Percentiles rank a stretch among this genome's conserved stretches.
phyloP scores from a whole-genome alignment of 1,284 basidiomycete species.

The Agaricales sp. region DNA sequence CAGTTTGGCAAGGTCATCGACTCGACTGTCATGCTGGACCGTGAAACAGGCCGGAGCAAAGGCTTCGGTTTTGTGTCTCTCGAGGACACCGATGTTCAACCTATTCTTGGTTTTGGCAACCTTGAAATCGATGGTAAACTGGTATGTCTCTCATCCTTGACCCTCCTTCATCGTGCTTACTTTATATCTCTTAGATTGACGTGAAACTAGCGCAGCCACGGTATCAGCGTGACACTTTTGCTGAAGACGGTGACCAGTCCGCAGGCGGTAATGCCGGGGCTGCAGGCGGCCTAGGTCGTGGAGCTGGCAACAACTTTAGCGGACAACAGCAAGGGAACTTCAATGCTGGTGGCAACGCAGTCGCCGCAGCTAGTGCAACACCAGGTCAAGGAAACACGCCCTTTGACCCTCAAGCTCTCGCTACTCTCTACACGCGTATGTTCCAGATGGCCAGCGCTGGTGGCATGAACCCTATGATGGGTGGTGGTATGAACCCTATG shows the following conservation, averaged over 20 bases:
- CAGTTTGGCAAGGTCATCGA: constrained; percentile 92
- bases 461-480: constrained; percentile 33
- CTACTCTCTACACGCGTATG: constrained; percentile 75
- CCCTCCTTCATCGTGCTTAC: constrained; percentile 8
- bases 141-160: constrained; percentile 32
- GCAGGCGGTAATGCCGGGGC: constrained; percentile 11
- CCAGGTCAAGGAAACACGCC: constrained; percentile 34
- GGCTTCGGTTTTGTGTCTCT: constrained; percentile 98
- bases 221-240: constrained; percentile 57
- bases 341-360: constrained; percentile 16
- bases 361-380: constrained; percentile 15
- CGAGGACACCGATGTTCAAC: constrained; percentile 80
- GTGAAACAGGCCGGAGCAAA: constrained; percentile 91
- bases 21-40: constrained; percentile 97
- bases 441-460: constrained; percentile 58
- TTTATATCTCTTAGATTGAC: constrained; percentile 58
- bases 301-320: constrained; percentile 18
- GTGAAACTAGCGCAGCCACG: constrained; percentile 90
- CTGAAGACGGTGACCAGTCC: constrained; percentile 17
- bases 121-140: constrained; percentile 89
- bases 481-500: constrained; percentile 36
- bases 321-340: constrained; percentile 27
- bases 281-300: constrained; percentile 10
- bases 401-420: constrained; percentile 75
- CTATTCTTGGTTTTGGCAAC: constrained; percentile 76